Evolutionary conservation across 352 stramenopile species (phyloP).

Genomic region (Globisporangium acanthophoron): DNA sequence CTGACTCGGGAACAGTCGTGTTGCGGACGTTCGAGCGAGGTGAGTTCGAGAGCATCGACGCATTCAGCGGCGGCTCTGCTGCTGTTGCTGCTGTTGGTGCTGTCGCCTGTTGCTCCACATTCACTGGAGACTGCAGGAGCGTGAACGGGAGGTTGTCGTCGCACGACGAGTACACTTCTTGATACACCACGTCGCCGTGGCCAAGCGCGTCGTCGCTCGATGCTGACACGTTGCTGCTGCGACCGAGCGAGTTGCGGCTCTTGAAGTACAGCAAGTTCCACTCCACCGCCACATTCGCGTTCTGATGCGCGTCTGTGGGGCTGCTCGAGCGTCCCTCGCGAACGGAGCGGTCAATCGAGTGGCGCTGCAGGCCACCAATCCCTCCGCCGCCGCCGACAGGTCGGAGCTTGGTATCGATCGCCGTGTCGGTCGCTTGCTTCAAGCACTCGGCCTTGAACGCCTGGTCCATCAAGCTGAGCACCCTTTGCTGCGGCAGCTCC

Average conservation of each 20-base stretch:
- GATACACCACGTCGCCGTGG: constrained; percentile 34
- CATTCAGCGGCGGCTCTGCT: constrained; percentile 2
- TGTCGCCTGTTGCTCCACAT: not conserved
- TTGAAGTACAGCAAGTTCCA: constrained; percentile 52
- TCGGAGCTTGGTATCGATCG: constrained; percentile 59
- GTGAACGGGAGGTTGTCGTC: constrained; percentile 64
- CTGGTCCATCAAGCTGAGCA: constrained; percentile 51
- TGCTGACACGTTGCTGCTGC: constrained; percentile 25
- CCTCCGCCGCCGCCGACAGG: not conserved
- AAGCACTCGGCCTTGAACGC: constrained; percentile 72
- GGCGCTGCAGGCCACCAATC: constrained; percentile 2
- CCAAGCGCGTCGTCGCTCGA: constrained; percentile 14
- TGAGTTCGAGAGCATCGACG: constrained; percentile 8
- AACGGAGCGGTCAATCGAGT: constrained; percentile 7
- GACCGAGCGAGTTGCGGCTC: constrained; percentile 28
- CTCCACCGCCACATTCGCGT: constrained; percentile 37
- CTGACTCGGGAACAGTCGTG: constrained; percentile 9
- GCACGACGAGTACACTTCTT: constrained; percentile 41
- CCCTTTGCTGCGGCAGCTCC: constrained; percentile 29
- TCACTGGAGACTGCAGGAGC: constrained; percentile 39
- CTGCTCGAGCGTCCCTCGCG: constrained; percentile 7
- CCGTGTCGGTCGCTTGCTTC: constrained; percentile 44
- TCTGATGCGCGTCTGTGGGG: constrained; percentile 5
- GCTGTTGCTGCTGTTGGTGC: not conserved
- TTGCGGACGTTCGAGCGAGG: constrained; percentile 1